Percentiles rank a stretch among this genome's conserved stretches.
phyloP scores from a whole-genome alignment of 768 basidiomycete species.

The Sarcomyxa edulis region DNA sequence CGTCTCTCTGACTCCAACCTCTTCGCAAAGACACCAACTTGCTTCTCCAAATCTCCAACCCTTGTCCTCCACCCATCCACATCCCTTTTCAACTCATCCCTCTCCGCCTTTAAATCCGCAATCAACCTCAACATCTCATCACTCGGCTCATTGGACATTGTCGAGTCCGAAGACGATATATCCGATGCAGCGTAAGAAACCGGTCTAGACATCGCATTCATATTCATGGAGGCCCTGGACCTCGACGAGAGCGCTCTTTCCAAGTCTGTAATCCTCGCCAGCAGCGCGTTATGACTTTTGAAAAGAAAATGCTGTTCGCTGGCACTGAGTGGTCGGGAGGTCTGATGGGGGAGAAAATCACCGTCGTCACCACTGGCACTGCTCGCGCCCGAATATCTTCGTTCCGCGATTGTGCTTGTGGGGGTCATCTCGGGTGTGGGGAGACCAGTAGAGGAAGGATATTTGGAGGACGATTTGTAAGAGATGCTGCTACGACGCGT shows the following conservation, averaged over 20 bases:
- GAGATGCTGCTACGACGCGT: conserved; percentile 67
- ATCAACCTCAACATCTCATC: conserved; percentile 78
- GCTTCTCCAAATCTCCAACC: conserved; percentile 72
- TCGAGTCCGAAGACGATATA: conserved; percentile 17
- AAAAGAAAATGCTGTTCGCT: conserved; percentile 84
- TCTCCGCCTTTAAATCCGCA: conserved; percentile 77
- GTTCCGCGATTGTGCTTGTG: conserved; percentile 36
- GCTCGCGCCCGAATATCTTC: conserved; percentile 30
- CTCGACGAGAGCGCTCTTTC: conserved; percentile 59
- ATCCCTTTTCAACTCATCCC: conserved; percentile 86
- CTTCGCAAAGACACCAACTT: conserved; percentile 56
- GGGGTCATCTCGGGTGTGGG: conserved; percentile 78
- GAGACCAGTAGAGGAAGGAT: conserved; percentile 37
- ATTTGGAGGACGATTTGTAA: conserved; percentile 53
- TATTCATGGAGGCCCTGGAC: conserved; percentile 29
- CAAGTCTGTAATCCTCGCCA: conserved; percentile 77
- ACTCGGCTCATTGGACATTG: conserved; percentile 47
- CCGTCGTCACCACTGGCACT: conserved; percentile 30
- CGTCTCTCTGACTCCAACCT: conserved; percentile 74
- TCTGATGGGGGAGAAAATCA: conserved; percentile 37
- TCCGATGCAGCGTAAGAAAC: conserved; percentile 38
- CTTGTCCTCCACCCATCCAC: conserved; percentile 83
- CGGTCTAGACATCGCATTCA: too few relatives aligned
- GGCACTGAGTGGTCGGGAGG: conserved; percentile 50
- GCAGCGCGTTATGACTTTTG: conserved; percentile 78